Evolutionary conservation across 2,329 filamentous ascomycete genomes (phyloP).

Genomic region (Shiraia bambusicola): DNA sequence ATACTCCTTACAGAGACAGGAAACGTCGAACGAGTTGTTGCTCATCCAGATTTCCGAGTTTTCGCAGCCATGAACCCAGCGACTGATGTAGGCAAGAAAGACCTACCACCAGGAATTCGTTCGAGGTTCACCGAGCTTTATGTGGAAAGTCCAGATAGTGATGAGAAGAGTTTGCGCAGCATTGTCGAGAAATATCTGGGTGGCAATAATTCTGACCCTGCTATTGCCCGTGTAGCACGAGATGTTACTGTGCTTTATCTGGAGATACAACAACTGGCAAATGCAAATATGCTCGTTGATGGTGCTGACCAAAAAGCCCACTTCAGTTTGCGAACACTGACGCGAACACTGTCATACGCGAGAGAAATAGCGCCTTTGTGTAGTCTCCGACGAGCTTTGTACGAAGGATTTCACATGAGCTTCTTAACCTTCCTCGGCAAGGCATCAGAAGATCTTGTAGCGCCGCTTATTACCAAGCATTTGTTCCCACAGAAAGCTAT

Average conservation of each 20-base stretch:
- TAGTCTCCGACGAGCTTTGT: slow-evolving; percentile 80
- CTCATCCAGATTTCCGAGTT: slow-evolving; percentile 89
- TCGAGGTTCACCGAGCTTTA: slow-evolving; percentile 96
- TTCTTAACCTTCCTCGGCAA: slow-evolving; percentile 87
- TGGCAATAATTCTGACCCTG: slow-evolving; percentile 64
- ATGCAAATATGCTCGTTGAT: slow-evolving; percentile 84
- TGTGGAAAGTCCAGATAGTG: slow-evolving; percentile 84
- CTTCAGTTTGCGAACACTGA: slow-evolving; percentile 93
- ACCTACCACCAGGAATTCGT: slow-evolving; percentile 82
- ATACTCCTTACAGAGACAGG: slow-evolving; percentile 91
- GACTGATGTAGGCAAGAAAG: slow-evolving; percentile 94
- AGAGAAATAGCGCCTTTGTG: slow-evolving; percentile 81
- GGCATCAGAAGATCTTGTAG: slow-evolving; percentile 75
- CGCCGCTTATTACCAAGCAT: slow-evolving; percentile 77
- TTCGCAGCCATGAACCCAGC: slow-evolving; percentile 99
- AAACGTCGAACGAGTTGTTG: slow-evolving; percentile 83
- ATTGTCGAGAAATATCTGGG: slow-evolving; percentile 89
- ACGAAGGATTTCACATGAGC: slow-evolving; percentile 97
- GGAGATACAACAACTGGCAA: slow-evolving; percentile 77
- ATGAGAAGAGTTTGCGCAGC: slow-evolving; percentile 80
- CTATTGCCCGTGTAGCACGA: slow-evolving; percentile 67
- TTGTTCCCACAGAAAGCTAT: slow-evolving; percentile 72
- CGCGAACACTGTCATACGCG: slow-evolving; percentile 85
- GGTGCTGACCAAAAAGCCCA: slow-evolving; percentile 94
- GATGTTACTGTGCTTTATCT: slow-evolving; percentile 88